A percentile compares a stretch with the other conserved stretches of the same genome.
phyloP scores from a whole-genome alignment of 352 stramenopile genomes.

The Pythium brachiatum region DNA sequence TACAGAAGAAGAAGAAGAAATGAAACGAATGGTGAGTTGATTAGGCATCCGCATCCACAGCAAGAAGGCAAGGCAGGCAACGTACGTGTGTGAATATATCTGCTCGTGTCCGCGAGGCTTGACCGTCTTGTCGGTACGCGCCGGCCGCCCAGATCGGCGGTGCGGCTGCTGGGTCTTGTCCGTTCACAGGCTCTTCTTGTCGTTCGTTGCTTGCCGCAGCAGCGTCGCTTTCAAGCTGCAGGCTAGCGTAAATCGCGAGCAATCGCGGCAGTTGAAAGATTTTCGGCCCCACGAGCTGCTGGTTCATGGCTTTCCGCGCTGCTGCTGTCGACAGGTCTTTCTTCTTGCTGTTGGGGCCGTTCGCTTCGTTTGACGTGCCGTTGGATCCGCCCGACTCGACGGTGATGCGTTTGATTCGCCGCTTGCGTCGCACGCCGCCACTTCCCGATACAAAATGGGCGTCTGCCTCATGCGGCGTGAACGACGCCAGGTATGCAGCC shows the following conservation, averaged over 20 bases:
- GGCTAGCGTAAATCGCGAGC: conserved; percentile 74
- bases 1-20: conserved; percentile 20
- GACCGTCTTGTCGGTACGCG: neutral
- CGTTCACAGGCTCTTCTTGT: neutral
- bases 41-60: too few species aligned
- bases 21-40: too few species aligned
- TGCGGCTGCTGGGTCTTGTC: neutral
- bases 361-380: neutral
- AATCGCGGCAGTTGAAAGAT: conserved; percentile 74
- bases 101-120: conserved; percentile 36
- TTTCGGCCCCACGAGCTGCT: conserved; percentile 62
- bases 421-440: conserved; percentile 46
- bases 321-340: conserved; percentile 16
- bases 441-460: conserved; percentile 68
- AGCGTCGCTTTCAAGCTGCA: conserved; percentile 42
- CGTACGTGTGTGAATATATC: conserved; percentile 79
- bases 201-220: neutral
- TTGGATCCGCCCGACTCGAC: conserved; percentile 11
- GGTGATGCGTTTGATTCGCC: conserved; percentile 34
- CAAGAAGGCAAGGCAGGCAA: conserved; percentile 2
- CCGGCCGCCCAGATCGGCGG: neutral
- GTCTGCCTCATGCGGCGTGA: conserved; percentile 79
- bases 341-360: conserved; percentile 1
- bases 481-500: conserved; percentile 71
- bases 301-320: conserved; percentile 28